Base-by-base conservation (phyloP, 257 asterid species). In the Nicotiana paniculata region DNA sequence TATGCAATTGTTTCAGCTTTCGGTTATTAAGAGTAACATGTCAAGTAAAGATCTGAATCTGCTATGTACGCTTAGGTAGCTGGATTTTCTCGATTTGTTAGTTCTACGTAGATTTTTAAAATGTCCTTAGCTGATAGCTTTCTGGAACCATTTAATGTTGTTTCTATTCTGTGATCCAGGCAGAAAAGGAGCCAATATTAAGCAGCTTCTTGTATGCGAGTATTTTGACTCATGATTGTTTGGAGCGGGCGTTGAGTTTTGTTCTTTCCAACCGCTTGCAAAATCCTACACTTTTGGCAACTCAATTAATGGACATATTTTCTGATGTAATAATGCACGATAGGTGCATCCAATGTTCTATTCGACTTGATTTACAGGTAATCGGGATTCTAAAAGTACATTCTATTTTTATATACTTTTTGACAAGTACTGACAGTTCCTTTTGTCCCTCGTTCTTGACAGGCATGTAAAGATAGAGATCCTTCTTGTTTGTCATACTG, bases 401-500 rank as follows among this genome's bases (percentile, higher is more conserved):
- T 74, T 26, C 79, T 48, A 51, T 26, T 37, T 48, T 72, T 39
- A 39, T 46, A 26, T 74, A 48, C 62, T 26, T 48, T 48, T 24
- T 74, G 79, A 51, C 79, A 74, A 74, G 39, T 48, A 26, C 43
- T 74, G 51, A 74, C 61, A 48, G 43, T 74, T 12, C 48, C 62
- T 70, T 53, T 66, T 66, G 65, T 46, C 78, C 53, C 9, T 67
- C 43, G 3, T 80, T 54, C 70, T 82, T 80, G 62, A 37, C 79
- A 88, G 89, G 88, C 91, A 51, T 86, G 85, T 63, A 86, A 86
- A 79, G 89, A 88, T 28, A 82, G 91, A 77, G 91, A 88, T 79
- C 91, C 91, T 69, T 82, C 91, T 63, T 88, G 91, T 82, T 86
- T 84, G 86, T 88, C 91, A 28, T 88, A 88, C 61, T 86, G 84